Conservation (phyloP, 352 stramenopile genomes). For the Elongisporangium anandrum region DNA sequence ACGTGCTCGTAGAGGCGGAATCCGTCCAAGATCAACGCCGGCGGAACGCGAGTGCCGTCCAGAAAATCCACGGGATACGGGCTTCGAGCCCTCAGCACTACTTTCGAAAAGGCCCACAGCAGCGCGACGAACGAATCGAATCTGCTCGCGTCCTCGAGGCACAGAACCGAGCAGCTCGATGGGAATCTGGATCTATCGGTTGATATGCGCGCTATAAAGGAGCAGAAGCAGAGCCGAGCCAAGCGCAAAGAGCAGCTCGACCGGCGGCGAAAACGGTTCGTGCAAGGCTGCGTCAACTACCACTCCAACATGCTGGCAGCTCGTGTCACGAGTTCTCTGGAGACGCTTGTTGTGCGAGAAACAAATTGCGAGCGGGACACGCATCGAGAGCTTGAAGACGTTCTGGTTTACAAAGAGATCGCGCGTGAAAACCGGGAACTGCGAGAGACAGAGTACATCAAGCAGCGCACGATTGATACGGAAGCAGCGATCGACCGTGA, state of each 20-base stretch:
- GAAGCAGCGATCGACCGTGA: conserved; percentile 49
- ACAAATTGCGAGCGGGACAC: conserved; percentile 47
- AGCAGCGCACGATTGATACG: conserved; percentile 40
- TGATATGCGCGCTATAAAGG: conserved; percentile 23
- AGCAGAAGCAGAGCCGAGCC: conserved; percentile 44
- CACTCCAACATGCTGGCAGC: conserved; percentile 21
- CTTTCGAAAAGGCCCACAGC: conserved; percentile 23
- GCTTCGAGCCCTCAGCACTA: conserved; percentile 52
- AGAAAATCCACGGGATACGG: conserved; percentile 62
- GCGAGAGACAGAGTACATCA: conserved; percentile 42
- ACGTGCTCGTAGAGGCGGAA: neutral
- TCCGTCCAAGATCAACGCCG: neutral
- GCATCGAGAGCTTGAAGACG: conserved; percentile 30
- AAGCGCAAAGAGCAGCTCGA: conserved; percentile 48
- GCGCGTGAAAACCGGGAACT: conserved; percentile 49
- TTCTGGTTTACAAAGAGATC: conserved; percentile 68
- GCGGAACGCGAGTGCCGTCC: conserved; percentile 7
- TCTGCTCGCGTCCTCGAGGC: conserved; percentile 1
- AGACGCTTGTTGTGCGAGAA: conserved; percentile 34
- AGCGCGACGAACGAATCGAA: conserved; percentile 1
- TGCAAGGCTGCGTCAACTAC: conserved; percentile 43
- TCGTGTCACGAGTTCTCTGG: conserved; percentile 29
- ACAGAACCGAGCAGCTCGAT: conserved; percentile 4
- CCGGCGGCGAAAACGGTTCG: conserved; percentile 51
- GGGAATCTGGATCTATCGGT: conserved; percentile 11